Base-by-base conservation (phyloP, 192 early-diverging fungal genomes). In the Borealophlyctis nickersoniae region DNA sequence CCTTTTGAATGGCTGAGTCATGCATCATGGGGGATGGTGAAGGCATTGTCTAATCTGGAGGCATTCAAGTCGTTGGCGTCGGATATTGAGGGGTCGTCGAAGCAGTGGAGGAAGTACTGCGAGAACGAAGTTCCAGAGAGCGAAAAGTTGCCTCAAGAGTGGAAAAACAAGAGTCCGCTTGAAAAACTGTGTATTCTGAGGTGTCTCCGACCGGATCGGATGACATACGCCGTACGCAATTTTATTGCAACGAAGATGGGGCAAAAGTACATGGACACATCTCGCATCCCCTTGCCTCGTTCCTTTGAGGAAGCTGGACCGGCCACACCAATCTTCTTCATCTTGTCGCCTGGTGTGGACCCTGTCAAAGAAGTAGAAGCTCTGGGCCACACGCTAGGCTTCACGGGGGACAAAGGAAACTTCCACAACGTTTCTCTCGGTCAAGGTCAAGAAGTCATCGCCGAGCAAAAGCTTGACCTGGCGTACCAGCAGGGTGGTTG, bases 361-460 rank as follows among this genome's bases (percentile, higher is more conserved):
- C 85, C 85, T 0, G 83, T 86, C 22, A 86, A 86, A 61, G 85
- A 86, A 77, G 85, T 86, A 24, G 85, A 86, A 72, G 76, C 79
- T 24, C 60, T 85, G 3, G 85, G 85, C 16, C 62, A 78, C 19
- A 63, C 53, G 27, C 39, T 77, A 7, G 79, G 83, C 11, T 67
- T 85, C 2, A 70, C 77, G 2, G 83, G 83, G 65, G 85, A 86
- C 66, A 73, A 77, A 48, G 73, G 74, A 4, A 86, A 84, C 67
- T 86, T 86, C 81, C 83, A 86, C 68, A 84, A 86, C 59, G 85
- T 86, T n/a, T 86, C 85, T 7, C 66, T 86, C 2, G 85, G 85
- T 22, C 85, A 86, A 67, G 85, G 85, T 36, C 85, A 86, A 65
- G 85, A 86, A 76, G 67, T 86, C 32, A 86, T 86, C 70, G 85